phyloP scores from a whole-genome alignment of 2,329 filamentous ascomycete genomes.

The Aspergillus felis region DNA sequence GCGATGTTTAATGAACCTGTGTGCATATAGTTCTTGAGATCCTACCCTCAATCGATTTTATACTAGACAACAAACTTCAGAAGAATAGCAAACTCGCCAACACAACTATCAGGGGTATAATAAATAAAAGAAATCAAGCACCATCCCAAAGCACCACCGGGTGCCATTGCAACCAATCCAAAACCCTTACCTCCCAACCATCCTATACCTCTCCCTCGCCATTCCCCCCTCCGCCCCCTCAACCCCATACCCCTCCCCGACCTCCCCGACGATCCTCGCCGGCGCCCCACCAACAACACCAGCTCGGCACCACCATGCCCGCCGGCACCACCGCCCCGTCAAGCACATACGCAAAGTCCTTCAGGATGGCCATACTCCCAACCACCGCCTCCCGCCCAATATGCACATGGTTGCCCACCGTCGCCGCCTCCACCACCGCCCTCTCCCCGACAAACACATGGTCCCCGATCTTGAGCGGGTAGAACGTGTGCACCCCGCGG shows the following conservation, averaged over 20 bases:
- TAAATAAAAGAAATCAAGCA: slow-evolving; percentile 2
- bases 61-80: background rate
- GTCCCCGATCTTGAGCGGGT: slow-evolving; percentile 87
- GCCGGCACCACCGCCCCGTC: slow-evolving; percentile 79
- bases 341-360: slow-evolving; percentile 85
- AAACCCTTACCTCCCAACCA: slow-evolving; percentile 30
- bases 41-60: background rate
- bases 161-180: too few species aligned
- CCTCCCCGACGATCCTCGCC: slow-evolving; percentile 74
- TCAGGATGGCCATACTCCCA: slow-evolving; percentile 84
- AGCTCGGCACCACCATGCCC: slow-evolving; percentile 89
- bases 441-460: slow-evolving; percentile 83
- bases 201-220: slow-evolving; percentile 40
- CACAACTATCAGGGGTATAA: slow-evolving; percentile 16
- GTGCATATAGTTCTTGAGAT: background rate
- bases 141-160: background rate
- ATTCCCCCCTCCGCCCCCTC: slow-evolving; percentile 43
- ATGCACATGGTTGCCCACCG: slow-evolving; percentile 79
- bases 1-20: too few species aligned
- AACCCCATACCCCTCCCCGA: slow-evolving; percentile 50
- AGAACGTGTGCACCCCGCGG: slow-evolving; percentile 62
- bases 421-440: slow-evolving; percentile 76
- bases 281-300: slow-evolving; percentile 86
- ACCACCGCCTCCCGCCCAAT: slow-evolving; percentile 75
- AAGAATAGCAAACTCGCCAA: slow-evolving; percentile 1